phyloP scores from a whole-genome alignment of 1,139 yeast genomes.

The Pneumocystis jirovecii region DNA sequence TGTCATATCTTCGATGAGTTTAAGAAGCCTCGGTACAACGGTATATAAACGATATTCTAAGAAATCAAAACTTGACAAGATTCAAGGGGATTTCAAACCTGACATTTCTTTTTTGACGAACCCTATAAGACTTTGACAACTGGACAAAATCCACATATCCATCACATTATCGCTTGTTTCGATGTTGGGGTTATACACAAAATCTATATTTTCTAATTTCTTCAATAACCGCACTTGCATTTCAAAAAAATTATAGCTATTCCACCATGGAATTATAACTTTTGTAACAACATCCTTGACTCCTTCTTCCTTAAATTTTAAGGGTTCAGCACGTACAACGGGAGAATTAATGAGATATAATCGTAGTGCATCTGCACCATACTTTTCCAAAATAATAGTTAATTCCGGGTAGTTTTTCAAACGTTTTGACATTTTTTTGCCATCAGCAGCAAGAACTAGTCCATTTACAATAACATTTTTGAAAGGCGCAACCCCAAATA shows the following conservation, averaged over 20 bases:
- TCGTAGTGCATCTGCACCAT: constrained; percentile 97
- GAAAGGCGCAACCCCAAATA: constrained; percentile 85
- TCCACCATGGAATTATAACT: constrained; percentile 96
- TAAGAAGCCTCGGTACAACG: constrained; percentile 82
- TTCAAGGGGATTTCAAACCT: constrained; percentile 20
- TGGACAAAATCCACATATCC: constrained; percentile 96
- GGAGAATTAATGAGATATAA: constrained; percentile 93
- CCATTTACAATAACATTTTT: constrained; percentile 93
- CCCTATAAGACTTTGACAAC: constrained; percentile 75
- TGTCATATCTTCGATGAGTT: constrained; percentile 83
- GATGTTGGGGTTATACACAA: constrained; percentile 51
- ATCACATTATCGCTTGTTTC: constrained; percentile 62
- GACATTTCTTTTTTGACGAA: constrained; percentile 82
- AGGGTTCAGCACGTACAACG: constrained; percentile 87
- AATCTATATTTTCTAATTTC: constrained; percentile 58
- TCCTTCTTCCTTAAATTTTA: constrained; percentile 96
- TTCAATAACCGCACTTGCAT: constrained; percentile 78
- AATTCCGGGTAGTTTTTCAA: constrained; percentile 98
- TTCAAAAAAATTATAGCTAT: constrained; percentile 88
- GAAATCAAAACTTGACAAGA: background rate
- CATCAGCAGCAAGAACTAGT: constrained; percentile 92
- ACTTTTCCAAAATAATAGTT: constrained; percentile 56
- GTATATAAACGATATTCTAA: constrained; percentile 65
- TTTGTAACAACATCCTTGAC: constrained; percentile 94
- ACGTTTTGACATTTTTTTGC: constrained; percentile 98